phyloP scores from a whole-genome alignment of 352 stramenopile species.

The Phytopythium oedochilum region DNA sequence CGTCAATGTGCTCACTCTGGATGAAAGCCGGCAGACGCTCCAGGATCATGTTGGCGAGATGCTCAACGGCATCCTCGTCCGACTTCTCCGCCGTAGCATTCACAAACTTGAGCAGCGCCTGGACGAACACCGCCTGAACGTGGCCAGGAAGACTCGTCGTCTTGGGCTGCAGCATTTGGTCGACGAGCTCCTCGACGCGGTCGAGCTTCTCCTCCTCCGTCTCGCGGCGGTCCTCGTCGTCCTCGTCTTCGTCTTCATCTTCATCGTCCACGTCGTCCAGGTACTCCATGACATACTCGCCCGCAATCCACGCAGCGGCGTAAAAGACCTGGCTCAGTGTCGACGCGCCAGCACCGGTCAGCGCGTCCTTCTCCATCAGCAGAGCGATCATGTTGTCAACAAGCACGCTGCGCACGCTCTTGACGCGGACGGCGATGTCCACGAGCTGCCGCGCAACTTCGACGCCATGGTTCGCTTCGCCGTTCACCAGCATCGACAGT shows the following conservation, averaged over 20 bases:
- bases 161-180: constrained; percentile 76
- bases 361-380: constrained; percentile 84
- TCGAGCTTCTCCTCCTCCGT: constrained; percentile 83
- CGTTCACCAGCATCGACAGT: constrained; percentile 18
- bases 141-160: constrained; percentile 77
- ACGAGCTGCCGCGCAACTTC: constrained; percentile 94
- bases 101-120: constrained; percentile 90
- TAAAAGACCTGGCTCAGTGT: constrained; percentile 94
- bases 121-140: constrained; percentile 94
- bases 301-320: constrained; percentile 96
- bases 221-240: constrained; percentile 69
- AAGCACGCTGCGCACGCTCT: constrained; percentile 93
- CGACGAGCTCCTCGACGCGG: constrained; percentile 74
- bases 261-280: constrained; percentile 77
- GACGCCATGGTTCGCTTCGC: constrained; percentile 38
- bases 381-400: constrained; percentile 94
- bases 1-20: constrained; percentile 91
- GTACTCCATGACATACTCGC: constrained; percentile 95
- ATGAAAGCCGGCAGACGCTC: constrained; percentile 85
- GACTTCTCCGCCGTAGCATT: constrained; percentile 68
- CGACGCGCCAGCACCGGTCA: constrained; percentile 61
- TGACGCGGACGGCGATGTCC: constrained; percentile 96
- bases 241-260: constrained; percentile 71
- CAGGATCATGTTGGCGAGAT: constrained; percentile 80
- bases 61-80: constrained; percentile 78